phyloP scores from a whole-genome alignment of 2,329 filamentous ascomycete species.

The Trichoderma brevicompactum region DNA sequence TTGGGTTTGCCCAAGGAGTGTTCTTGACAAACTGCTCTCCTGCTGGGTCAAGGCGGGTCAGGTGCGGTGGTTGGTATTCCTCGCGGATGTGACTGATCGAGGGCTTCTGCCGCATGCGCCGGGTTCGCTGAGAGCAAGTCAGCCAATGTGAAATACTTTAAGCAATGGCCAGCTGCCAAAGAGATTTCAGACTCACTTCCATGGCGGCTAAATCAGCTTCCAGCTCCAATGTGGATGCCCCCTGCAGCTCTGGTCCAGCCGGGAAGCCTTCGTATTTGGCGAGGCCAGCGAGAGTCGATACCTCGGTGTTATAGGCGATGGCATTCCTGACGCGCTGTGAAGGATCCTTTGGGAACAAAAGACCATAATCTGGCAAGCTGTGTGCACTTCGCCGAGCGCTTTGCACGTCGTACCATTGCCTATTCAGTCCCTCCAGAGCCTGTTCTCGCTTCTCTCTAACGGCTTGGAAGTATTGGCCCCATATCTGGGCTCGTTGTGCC shows the following conservation, averaged over 20 bases:
- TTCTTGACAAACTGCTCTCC: conserved; percentile 88
- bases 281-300: conserved; percentile 85
- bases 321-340: conserved; percentile 82
- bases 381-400: conserved; percentile 82
- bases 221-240: conserved; percentile 72
- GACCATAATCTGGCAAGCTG: conserved; percentile 78
- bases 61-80: conserved; percentile 54
- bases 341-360: conserved; percentile 77
- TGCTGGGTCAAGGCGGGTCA: conserved; percentile 63
- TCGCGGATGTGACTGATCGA: conserved; percentile 47
- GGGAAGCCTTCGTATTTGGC: conserved; percentile 97
- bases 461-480: conserved; percentile 88
- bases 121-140: conserved; percentile 42
- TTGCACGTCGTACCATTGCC: conserved; percentile 92
- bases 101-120: conserved; percentile 45
- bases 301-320: conserved; percentile 90
- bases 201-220: conserved; percentile 90
- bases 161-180: background rate
- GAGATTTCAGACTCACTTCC: conserved; percentile 60
- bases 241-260: conserved; percentile 81
- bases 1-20: conserved; percentile 90
- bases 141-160: conserved; percentile 9
- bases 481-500: conserved; percentile 81
- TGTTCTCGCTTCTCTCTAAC: conserved; percentile 82
- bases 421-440: conserved; percentile 78